Evolutionary conservation across 805 yeast species (phyloP), one percentile per base, ranked within the genome.

Genomic region (Cyberlindnera suaveolens): DNA sequence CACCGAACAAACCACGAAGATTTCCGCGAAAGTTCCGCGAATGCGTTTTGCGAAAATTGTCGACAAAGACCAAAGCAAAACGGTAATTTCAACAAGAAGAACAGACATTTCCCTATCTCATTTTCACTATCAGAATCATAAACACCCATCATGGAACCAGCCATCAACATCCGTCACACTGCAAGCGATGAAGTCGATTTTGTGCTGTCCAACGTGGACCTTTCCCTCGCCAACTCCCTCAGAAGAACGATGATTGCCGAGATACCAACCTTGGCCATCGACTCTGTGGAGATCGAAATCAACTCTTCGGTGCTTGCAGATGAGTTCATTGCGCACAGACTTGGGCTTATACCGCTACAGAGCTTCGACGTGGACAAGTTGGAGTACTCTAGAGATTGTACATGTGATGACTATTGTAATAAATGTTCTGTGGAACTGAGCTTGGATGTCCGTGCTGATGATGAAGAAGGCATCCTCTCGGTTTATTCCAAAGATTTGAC

Each of bases 321-420:
- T 64, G 99, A 93, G 65, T 93, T 93, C 61, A 77, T 93, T 46
- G 81, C 97, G 27, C 99, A 93, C 65, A 74, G 99, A 61, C 68
- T 93, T 49, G 99, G 99, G 34, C 72, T 93, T 42, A 80, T 93
- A 47, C 99, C 99, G 2, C 70, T 93, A 38, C 84, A 82, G 51
- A 80, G 95, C 54, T 78, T 80, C 34, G 91, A 86, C 47, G 88
- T 90, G 36, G 96, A 88, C 40, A 76, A 81, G 48, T 70, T 91
- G 51, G 80, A 87, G 49, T 91, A 90, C 66, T 82, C 95, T 26
- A 77, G 97, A 61, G 99, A 93, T 63, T 93, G 99, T 65, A 90
- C 95, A 36, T 93, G 99, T 70, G 99, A 93, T 63, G 95, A 90
- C 61, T 91, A 93, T 68, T 93, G 99, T 67, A 90, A 88, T 47